These are phyloP conservation scores for Clathrus columnatus DNA, from an alignment of 768 basidiomycete species.

Conservation along the genomic window DNA sequence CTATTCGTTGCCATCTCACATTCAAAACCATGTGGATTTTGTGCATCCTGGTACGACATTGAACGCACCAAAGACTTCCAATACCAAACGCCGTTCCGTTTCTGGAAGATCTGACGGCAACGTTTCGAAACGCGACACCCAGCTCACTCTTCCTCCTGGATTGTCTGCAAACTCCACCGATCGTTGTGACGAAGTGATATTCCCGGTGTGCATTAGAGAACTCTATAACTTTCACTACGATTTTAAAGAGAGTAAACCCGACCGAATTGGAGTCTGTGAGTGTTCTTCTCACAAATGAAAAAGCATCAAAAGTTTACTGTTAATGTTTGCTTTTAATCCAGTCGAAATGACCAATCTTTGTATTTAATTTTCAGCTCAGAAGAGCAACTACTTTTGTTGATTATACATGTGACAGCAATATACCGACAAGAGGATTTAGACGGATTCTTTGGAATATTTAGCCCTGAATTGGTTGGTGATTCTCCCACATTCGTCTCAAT, in stretches of 20 bases:
- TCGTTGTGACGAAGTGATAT: slow-evolving; percentile 35
- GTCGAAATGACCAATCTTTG: too few relatives aligned
- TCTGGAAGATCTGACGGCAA: too few relatives aligned
- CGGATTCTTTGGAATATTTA: slow-evolving; percentile 4
- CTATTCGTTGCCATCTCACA: slow-evolving; percentile 14
- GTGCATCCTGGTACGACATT: slow-evolving; percentile 15
- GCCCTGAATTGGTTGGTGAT: background rate
- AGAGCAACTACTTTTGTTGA: too few relatives aligned
- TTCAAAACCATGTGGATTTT: slow-evolving; percentile 14
- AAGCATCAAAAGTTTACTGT: background rate
- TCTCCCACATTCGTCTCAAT: background rate
- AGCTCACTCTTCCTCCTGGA: too few relatives aligned
- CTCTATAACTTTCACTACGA: slow-evolving; percentile 47
- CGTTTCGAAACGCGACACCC: too few relatives aligned
- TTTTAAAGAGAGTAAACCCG: too few relatives aligned
- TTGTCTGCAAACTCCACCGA: slow-evolving; percentile 14
- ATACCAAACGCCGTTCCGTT: too few relatives aligned
- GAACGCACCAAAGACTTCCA: too few relatives aligned
- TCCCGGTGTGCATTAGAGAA: slow-evolving; percentile 48
- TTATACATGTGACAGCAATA: background rate
- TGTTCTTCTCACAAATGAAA: too few relatives aligned
- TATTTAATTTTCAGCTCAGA: too few relatives aligned
- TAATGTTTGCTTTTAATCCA: background rate
- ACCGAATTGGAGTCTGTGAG: slow-evolving; percentile 2
- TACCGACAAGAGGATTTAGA: slow-evolving; percentile 12